phyloP scores from a whole-genome alignment of 2,329 filamentous ascomycete species.

The Beauveria pseudobassiana region DNA sequence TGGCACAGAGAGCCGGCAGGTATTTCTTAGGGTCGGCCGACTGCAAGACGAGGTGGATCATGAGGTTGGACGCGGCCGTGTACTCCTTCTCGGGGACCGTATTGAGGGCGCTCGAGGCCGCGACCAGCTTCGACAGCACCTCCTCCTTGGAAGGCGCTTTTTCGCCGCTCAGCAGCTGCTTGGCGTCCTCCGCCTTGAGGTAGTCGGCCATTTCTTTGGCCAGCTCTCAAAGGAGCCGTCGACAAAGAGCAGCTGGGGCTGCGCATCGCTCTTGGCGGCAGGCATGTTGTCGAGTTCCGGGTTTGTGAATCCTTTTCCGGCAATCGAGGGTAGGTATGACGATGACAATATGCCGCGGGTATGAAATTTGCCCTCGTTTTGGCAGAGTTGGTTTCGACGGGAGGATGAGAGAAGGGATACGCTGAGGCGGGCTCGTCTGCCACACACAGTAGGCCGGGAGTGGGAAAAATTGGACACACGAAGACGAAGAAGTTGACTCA shows the following conservation, averaged over 20 bases:
- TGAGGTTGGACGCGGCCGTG: constrained; percentile 90
- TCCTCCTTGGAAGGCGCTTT: constrained; percentile 57
- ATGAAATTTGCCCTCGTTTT: constrained; percentile 1
- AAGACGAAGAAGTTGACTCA: constrained; percentile 8
- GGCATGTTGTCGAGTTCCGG: constrained; percentile 23
- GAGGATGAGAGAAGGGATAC: neutral
- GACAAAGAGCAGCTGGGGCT: constrained; percentile 62
- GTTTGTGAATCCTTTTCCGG: neutral
- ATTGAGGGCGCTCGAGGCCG: constrained; percentile 70
- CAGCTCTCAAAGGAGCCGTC: constrained; percentile 90
- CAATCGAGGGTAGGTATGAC: constrained; percentile 2
- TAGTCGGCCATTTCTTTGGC: constrained; percentile 92
- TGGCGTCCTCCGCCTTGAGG: constrained; percentile 73
- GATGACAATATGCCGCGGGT: neutral
- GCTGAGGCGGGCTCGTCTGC: neutral
- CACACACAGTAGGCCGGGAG: constrained; percentile 2
- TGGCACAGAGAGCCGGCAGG: constrained; percentile 80
- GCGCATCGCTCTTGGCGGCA: constrained; percentile 33
- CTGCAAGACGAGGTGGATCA: constrained; percentile 87
- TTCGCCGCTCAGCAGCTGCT: constrained; percentile 66
- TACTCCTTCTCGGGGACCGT: constrained; percentile 92
- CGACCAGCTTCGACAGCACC: constrained; percentile 81
- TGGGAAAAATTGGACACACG: constrained; percentile 14
- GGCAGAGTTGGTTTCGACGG: constrained; percentile 9
- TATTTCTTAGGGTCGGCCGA: constrained; percentile 78